Evolutionary conservation across 805 yeast species (phyloP).

Genomic region (Cyberlindnera meyerae): DNA sequence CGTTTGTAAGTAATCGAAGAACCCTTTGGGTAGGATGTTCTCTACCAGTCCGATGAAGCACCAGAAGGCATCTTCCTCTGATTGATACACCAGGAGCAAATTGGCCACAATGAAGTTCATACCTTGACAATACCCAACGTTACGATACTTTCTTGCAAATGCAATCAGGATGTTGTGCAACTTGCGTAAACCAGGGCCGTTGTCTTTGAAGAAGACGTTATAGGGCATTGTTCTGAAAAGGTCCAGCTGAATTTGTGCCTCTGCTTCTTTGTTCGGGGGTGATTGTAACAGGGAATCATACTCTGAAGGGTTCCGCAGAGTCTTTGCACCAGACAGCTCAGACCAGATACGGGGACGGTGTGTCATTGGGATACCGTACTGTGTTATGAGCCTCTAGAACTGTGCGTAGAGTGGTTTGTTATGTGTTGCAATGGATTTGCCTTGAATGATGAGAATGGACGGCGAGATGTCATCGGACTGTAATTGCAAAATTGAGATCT

Average conservation of each 20-base stretch:
- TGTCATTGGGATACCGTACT: constrained; percentile 44
- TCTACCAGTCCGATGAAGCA: constrained; percentile 43
- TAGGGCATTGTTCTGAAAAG: constrained; percentile 51
- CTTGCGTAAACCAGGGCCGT: constrained; percentile 50
- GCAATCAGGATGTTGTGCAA: constrained; percentile 45
- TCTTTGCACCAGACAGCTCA: constrained; percentile 48
- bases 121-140: constrained; percentile 55
- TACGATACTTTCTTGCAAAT: constrained; percentile 41
- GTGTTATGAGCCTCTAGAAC: constrained; percentile 31
- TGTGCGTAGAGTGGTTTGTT: constrained; percentile 24
- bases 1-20: constrained; percentile 33
- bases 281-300: constrained; percentile 32
- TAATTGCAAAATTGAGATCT: constrained; percentile 24
- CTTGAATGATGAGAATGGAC: constrained; percentile 33
- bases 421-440: constrained; percentile 29
- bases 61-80: constrained; percentile 53
- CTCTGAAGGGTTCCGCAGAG: constrained; percentile 41
- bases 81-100: constrained; percentile 37
- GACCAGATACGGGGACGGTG: constrained; percentile 47
- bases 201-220: constrained; percentile 46
- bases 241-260: constrained; percentile 48
- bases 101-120: constrained; percentile 57
- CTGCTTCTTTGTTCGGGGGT: constrained; percentile 27
- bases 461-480: constrained; percentile 26
- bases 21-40: constrained; percentile 41